phyloP scores from a whole-genome alignment of 148 eudicot species.

The Cornus controversa region DNA sequence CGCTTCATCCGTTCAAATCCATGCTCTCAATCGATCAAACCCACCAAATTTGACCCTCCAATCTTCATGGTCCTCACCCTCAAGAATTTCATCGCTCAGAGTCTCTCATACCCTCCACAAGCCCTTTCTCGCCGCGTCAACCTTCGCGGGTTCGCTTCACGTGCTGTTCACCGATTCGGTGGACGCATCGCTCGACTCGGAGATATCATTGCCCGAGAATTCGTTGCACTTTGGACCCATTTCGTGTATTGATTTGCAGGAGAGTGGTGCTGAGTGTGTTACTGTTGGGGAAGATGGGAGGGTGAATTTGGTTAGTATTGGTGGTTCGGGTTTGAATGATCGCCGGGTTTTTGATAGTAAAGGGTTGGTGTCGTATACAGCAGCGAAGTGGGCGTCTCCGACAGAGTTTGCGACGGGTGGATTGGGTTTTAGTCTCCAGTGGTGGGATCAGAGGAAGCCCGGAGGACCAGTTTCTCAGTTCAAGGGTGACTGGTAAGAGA shows the following conservation, averaged over 20 bases:
- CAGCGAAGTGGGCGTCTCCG: conserved; percentile 79
- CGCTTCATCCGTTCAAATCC: conserved; percentile 53
- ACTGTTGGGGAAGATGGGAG: conserved; percentile 92
- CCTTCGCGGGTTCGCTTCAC: conserved; percentile 47
- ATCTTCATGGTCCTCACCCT: conserved; percentile 32
- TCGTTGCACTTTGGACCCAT: conserved; percentile 53
- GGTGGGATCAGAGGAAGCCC: conserved; percentile 88
- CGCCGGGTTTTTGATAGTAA: conserved; percentile 57
- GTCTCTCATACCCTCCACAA: conserved; percentile 33
- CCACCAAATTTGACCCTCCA: conserved; percentile 41
- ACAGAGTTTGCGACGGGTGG: conserved; percentile 84
- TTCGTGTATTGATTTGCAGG: conserved; percentile 59
- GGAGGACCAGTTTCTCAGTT: conserved; percentile 70
- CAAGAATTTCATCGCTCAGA: conserved; percentile 55
- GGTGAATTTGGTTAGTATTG: conserved; percentile 60
- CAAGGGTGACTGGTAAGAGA: conserved; percentile 59
- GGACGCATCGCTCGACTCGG: conserved; percentile 15
- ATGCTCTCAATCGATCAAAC: conserved; percentile 33
- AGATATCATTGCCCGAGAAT: conserved; percentile 31
- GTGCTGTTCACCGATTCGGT: conserved; percentile 40
- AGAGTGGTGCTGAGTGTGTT: conserved; percentile 53
- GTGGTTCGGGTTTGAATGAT: conserved; percentile 21
- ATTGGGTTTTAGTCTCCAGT: conserved; percentile 72
- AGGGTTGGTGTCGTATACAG: conserved; percentile 63
- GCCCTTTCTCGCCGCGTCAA: conserved; percentile 53